Conservation (phyloP, 2,329 filamentous ascomycete genomes). For the Xenoacremonium recifei region DNA sequence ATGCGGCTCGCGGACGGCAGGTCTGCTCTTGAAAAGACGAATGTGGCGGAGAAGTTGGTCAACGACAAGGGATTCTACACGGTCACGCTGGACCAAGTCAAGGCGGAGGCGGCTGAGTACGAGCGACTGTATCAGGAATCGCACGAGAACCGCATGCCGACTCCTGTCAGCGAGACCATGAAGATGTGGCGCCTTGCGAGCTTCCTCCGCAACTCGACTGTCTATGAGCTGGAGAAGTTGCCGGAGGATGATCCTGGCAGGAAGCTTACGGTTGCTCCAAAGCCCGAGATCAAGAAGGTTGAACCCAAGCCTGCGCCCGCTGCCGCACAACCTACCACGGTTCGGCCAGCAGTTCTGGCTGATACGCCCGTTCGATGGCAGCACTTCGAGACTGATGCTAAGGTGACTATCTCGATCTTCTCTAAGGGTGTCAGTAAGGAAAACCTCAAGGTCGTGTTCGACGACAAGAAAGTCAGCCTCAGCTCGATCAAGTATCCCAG, state of each 20-base stretch:
- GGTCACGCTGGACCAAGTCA: conserved; percentile 32
- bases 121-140: conserved; percentile 23
- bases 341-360: conserved; percentile 18
- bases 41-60: conserved; percentile 29
- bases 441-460: conserved; percentile 37
- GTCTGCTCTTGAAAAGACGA: conserved; percentile 30
- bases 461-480: conserved; percentile 23
- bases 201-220: conserved; percentile 46
- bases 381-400: conserved; percentile 35
- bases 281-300: conserved; percentile 32
- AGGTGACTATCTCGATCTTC: conserved; percentile 40
- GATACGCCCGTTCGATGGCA: conserved; percentile 28
- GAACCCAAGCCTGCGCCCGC: conserved; percentile 5
- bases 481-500: conserved; percentile 33
- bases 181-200: conserved; percentile 41
- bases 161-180: conserved; percentile 6
- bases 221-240: conserved; percentile 43
- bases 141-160: background rate
- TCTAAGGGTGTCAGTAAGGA: conserved; percentile 42
- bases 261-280: conserved; percentile 39
- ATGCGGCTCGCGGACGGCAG: conserved; percentile 37
- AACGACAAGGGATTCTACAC: conserved; percentile 49
- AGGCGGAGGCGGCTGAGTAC: conserved; percentile 29
- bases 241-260: conserved; percentile 44
- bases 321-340: conserved; percentile 1